Evolutionary conservation across 1,284 basidiomycete species (phyloP), one percentile per base, ranked within the genome.

Genomic region (Boletellus deceptivus): DNA sequence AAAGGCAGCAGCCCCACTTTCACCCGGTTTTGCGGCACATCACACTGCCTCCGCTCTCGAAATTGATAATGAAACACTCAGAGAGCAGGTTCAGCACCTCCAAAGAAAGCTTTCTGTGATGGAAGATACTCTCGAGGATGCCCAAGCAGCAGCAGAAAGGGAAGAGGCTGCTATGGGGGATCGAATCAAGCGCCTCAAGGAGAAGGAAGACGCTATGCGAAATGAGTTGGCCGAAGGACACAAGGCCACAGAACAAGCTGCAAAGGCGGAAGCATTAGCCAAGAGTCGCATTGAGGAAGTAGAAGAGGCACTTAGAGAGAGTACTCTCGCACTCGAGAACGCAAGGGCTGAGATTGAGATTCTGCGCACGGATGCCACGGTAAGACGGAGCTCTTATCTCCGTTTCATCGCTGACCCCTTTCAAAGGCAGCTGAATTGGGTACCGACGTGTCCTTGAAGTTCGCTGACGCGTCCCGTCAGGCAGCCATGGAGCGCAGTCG

Each of bases 11-110:
- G 54, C 62, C 24, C 74, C 74, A 7, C 64, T 64, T 10, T 77
- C 76, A 7, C 73, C 77, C 5, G 57, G 62, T 2, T 64, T 71
- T 2, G 58, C 62, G 8, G 69, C 70, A 20, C 73, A 74, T 10
- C 73, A 75, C 45, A 71, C 78, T 8, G 66, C 75, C 11, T 79
- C 82, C 3, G 82, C 93, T 0, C 82, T 86, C 1, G 84, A 93
- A 63, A 98, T 98, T 61, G 94, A 98, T 71, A 96, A 96, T 62
- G 93, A 98, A 68, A 86, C 84, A 22, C 79, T 97, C 27, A 84
- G 82, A 17, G 93, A 95, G 37, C 93, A 98, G 66, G 78, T 93
- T 24, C 79, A 83, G 48, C 92, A 98, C 67, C 75, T 96, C 29
- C 88, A 92, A 64, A 82, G 79, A 65, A 89, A 89, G 67, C 79